A percentile compares a stretch with the other conserved stretches of the same genome.
Evolutionary conservation across 1,139 yeast genomes (phyloP).

Genomic region (Lizanozyma gosingica): DNA sequence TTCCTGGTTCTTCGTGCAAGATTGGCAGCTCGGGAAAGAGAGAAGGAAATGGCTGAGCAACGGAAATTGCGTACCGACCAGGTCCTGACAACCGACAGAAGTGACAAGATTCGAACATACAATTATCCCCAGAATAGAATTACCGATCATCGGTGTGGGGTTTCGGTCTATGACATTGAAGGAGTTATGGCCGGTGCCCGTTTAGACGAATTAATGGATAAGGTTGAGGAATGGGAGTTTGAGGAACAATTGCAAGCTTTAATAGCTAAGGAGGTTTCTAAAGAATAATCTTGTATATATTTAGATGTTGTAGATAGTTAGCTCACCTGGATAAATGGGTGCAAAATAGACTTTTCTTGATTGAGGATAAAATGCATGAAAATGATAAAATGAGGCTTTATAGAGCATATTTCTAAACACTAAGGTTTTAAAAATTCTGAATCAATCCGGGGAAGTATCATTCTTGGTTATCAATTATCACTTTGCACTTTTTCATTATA

Average conservation of each 20-base stretch:
- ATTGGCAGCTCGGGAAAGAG: constrained; percentile 72
- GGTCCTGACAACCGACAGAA: constrained; percentile 80
- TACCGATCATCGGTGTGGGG: constrained; percentile 89
- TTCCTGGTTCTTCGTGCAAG: constrained; percentile 73
- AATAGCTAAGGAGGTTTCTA: neutral
- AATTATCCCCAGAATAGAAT: constrained; percentile 88
- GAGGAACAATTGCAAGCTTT: constrained; percentile 14
- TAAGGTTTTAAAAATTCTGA: too few species aligned
- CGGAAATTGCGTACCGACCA: constrained; percentile 67
- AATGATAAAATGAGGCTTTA: too few species aligned
- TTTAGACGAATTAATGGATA: constrained; percentile 55
- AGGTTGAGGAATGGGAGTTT: constrained; percentile 38
- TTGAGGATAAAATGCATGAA: too few species aligned
- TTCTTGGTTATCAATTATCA: too few species aligned
- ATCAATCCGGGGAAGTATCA: too few species aligned
- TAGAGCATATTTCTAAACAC: too few species aligned
- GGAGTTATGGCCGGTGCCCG: constrained; percentile 70
- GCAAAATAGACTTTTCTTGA: too few species aligned
- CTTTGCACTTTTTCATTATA: too few species aligned
- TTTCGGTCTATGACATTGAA: constrained; percentile 66
- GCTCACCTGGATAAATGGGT: too few species aligned
- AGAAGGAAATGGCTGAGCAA: constrained; percentile 56
- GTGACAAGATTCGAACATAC: constrained; percentile 90
- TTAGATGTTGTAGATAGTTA: too few species aligned
- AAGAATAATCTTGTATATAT: neutral